Evolutionary conservation across 2,329 filamentous ascomycete genomes (phyloP), one percentile per base, ranked within the genome.

Genomic region (Hypoxylon sp.): DNA sequence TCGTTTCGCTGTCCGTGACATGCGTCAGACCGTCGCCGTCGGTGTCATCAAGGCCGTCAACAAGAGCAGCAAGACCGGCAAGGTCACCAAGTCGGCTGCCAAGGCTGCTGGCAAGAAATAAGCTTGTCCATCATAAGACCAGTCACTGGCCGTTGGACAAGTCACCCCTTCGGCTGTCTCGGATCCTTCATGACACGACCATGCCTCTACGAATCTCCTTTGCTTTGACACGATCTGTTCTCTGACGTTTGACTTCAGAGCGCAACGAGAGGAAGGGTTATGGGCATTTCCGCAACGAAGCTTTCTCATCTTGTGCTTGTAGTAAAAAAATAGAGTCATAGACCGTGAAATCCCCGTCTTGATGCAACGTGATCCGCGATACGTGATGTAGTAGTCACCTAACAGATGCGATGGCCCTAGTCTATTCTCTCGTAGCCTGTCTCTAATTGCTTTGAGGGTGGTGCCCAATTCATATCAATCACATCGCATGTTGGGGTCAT

Each of bases 1-100:
- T 81, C 94, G 95, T 89, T 99, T 99, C 88, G 95, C 95, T 81
- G 95, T 99, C 87, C 94, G 94, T 90, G 94, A 97, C 84, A 97
- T 97, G 93, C 83, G 85, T 78, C 86, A 90, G 79, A 94, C 90
- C 80, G 90, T 95, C 72, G 91, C 91, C 70, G 91, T 96, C 81
- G 91, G 92, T 89, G 91, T 96, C 82, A 94, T 96, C 86, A 97
- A 97, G 88, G 82, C 83, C 66, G 90, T 93, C 65, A 86, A 87
- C 72, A 91, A 91, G 87, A 70, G 81, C 65, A 74, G 71, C 65
- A 77, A 76, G 71, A 47, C 79, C 67, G 87, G 82, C 74, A 91
- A 91, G 87, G 83, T 86, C 73, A 86, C 84, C 81, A 87, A 87
- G 83, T 86, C 84, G 72, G 87, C 88, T 77, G 86, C 86, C 78